Conservation (phyloP, 345 rosid species). For the Viola odorata region DNA sequence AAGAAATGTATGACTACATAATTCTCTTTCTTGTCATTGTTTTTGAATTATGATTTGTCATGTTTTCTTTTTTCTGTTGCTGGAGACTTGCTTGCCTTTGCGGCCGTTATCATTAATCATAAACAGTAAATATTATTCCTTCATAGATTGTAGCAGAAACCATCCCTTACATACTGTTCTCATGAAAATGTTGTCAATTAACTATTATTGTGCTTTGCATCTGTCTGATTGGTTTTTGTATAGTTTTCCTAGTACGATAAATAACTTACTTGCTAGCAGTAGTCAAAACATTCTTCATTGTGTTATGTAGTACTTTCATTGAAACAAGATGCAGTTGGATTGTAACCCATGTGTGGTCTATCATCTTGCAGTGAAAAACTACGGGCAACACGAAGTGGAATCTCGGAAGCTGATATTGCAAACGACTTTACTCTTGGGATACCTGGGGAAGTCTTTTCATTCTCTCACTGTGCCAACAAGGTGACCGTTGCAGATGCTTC, state of each 20-base stretch:
- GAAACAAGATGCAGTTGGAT: not conserved
- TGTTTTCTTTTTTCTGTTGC: constrained; percentile 1
- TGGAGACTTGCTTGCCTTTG: too few species aligned
- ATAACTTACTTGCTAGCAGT: too few species aligned
- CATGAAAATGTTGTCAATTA: too few species aligned
- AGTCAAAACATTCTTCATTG: too few species aligned
- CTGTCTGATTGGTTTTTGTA: too few species aligned
- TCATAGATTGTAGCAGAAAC: too few species aligned
- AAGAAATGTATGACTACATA: constrained; percentile 61
- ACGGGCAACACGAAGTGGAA: constrained; percentile 56
- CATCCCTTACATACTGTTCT: too few species aligned
- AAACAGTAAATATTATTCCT: too few species aligned
- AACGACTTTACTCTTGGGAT: constrained; percentile 67
- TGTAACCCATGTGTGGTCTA: constrained; percentile 6
- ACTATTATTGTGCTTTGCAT: too few species aligned
- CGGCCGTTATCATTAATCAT: too few species aligned
- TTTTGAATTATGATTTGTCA: constrained; percentile 1
- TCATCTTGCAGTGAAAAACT: constrained; percentile 53
- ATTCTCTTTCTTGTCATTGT: not conserved
- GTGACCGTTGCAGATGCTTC: constrained; percentile 74
- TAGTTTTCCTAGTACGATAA: too few species aligned
- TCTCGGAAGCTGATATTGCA: constrained; percentile 76
- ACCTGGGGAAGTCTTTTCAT: constrained; percentile 61
- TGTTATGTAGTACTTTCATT: not conserved
- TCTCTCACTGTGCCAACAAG: constrained; percentile 64